phyloP scores from a whole-genome alignment of 225 moss, liverwort and hornwort genomes.

The Rhytidiadelphus loreus region DNA sequence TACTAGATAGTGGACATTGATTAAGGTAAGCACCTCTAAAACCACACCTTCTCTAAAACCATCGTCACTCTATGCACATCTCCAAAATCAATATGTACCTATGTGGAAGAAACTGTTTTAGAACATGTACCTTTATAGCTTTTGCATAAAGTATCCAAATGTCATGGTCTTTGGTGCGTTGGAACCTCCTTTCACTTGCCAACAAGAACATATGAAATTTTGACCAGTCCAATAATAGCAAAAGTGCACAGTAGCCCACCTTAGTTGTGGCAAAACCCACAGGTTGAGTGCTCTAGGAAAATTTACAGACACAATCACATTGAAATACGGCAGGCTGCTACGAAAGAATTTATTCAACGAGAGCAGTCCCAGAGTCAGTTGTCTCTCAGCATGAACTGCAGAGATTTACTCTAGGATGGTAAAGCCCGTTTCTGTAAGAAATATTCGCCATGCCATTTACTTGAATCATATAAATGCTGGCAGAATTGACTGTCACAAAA shows the following conservation, averaged over 20 bases:
- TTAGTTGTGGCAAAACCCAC: neutral
- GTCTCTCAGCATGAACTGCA: neutral
- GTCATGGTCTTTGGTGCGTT: accelerated
- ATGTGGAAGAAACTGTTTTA: neutral
- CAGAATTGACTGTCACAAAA: neutral
- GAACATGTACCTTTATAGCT: no score
- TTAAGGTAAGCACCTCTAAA: neutral
- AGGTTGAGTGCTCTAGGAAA: neutral
- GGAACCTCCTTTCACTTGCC: neutral
- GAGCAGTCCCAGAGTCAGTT: neutral
- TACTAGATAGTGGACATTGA: neutral
- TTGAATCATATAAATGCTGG: neutral
- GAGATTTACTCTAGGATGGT: neutral
- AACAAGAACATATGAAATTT: neutral
- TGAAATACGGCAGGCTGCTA: neutral
- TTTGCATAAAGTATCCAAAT: neutral
- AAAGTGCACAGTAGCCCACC: no score
- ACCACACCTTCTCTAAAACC: neutral
- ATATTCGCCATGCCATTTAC: neutral
- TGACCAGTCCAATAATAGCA: neutral
- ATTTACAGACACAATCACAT: neutral
- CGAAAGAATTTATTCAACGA: neutral
- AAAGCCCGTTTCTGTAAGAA: neutral
- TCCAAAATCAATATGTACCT: neutral
- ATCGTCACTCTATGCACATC: neutral